phyloP scores from a whole-genome alignment of 1,139 yeast genomes.

The Tardiomyces depauwii region DNA sequence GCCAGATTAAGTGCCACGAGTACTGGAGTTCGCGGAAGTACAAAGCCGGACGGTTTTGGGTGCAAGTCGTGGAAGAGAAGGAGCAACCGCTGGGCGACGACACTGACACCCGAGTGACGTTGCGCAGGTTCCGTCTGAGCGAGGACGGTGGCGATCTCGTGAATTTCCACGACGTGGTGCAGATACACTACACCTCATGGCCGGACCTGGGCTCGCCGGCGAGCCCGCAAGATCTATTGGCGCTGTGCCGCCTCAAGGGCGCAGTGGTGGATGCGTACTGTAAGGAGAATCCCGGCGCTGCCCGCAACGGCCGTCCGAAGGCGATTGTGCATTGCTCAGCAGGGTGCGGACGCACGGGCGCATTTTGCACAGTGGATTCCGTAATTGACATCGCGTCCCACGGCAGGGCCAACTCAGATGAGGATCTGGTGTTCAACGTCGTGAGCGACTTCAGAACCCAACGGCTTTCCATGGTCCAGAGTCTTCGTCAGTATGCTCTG shows the following conservation, averaged over 20 bases:
- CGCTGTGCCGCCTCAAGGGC: constrained; percentile 39
- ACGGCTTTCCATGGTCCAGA: constrained; percentile 77
- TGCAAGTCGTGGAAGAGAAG: constrained; percentile 5
- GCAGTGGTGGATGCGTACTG: constrained; percentile 9
- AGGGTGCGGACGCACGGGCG: constrained; percentile 90
- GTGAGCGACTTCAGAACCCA: constrained; percentile 59
- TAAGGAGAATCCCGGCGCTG: background rate
- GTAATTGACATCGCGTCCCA: constrained; percentile 36
- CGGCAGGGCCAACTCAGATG: constrained; percentile 10
- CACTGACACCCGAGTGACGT: constrained; percentile 11
- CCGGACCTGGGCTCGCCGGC: constrained; percentile 71
- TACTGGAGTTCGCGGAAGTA: constrained; percentile 37
- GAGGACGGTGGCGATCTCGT: background rate
- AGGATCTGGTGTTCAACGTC: constrained; percentile 43
- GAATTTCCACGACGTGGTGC: constrained; percentile 32
- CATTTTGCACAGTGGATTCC: constrained; percentile 66
- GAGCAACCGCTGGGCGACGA: constrained; percentile 3
- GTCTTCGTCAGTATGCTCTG: constrained; percentile 57
- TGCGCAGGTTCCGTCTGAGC: constrained; percentile 11
- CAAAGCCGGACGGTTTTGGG: constrained; percentile 12
- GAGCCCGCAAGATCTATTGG: constrained; percentile 39
- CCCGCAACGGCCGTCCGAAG: constrained; percentile 9
- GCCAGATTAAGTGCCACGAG: constrained; percentile 42
- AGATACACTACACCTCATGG: constrained; percentile 67
- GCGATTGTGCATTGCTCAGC: constrained; percentile 78